phyloP scores from a whole-genome alignment of 2,329 filamentous ascomycete genomes.

The Cladosporium austrohemisphaericum region DNA sequence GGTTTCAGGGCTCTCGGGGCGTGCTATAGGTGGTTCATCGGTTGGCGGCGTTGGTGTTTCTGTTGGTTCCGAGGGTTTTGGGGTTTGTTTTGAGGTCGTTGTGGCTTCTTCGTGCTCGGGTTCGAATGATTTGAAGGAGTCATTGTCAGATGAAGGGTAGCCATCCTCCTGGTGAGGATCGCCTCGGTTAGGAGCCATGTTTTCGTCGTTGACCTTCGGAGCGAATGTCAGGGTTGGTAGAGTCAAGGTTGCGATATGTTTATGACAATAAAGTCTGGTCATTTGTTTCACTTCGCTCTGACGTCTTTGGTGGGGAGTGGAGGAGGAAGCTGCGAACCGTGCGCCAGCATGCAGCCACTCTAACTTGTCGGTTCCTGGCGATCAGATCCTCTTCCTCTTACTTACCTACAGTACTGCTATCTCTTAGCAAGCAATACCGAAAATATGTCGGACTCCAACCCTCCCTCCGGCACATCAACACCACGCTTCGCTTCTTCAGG shows the following conservation, averaged over 20 bases:
- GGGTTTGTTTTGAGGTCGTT: slow-evolving; percentile 5
- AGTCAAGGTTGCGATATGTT: no score
- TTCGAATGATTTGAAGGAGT: slow-evolving; percentile 29
- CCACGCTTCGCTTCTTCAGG: slow-evolving; percentile 72
- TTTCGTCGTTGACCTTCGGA: no score
- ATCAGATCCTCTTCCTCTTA: not conserved
- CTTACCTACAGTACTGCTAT: not conserved
- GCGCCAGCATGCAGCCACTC: not conserved
- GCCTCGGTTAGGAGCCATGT: slow-evolving; percentile 10
- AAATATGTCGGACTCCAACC: slow-evolving; percentile 14
- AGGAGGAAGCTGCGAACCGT: not conserved
- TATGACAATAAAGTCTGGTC: no score
- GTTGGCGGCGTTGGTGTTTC: not conserved
- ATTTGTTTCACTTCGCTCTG: no score
- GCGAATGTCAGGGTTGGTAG: no score
- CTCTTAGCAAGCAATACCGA: not conserved
- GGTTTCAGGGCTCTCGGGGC: not conserved
- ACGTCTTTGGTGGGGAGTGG: slow-evolving; percentile 9
- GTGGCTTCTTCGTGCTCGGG: no score
- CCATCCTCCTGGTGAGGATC: not conserved
- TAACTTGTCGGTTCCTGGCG: not conserved
- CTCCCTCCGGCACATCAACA: slow-evolving; percentile 17
- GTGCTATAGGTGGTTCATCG: not conserved
- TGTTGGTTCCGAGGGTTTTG: not conserved
- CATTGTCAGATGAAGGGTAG: slow-evolving; percentile 21